A percentile compares a stretch with the other conserved stretches of the same genome.
Conservation (phyloP, 1,139 yeast genomes). For the Diutina rugosa region DNA sequence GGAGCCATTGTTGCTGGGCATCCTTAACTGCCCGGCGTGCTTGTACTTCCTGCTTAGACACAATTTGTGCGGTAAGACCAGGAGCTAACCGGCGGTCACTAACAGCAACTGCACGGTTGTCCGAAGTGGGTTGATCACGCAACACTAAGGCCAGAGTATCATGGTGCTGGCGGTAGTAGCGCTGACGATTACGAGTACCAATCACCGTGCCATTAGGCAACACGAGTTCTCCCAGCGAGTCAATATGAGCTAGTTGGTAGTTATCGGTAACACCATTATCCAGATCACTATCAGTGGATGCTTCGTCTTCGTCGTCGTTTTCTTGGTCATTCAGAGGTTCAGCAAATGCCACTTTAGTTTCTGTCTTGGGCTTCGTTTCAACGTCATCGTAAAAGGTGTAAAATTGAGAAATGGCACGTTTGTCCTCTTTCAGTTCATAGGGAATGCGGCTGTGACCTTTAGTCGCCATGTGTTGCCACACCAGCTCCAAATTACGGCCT, state of each 20-base stretch:
- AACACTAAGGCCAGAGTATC: constrained; percentile 13
- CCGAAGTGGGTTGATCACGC: constrained; percentile 37
- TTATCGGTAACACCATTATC: neutral
- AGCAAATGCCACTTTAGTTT: constrained; percentile 11
- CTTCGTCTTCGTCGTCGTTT: neutral
- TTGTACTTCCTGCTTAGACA: neutral
- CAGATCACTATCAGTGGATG: neutral
- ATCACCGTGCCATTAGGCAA: constrained; percentile 1
- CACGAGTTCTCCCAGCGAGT: neutral
- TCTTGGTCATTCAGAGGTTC: constrained; percentile 1
- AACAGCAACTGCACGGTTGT: constrained; percentile 2
- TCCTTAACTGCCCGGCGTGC: neutral
- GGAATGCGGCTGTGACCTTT: constrained; percentile 47
- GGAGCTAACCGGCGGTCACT: neutral
- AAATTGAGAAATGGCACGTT: constrained; percentile 23
- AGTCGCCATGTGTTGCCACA: constrained; percentile 36
- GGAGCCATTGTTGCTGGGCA: neutral
- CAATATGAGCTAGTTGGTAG: neutral
- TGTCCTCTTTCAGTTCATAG: constrained; percentile 35
- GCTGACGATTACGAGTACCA: neutral
- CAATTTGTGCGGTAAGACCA: neutral
- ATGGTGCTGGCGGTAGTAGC: constrained; percentile 1
- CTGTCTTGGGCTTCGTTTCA: constrained; percentile 6
- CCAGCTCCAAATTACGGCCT: constrained; percentile 34
- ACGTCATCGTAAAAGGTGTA: constrained; percentile 20